Evolutionary conservation across 1,284 basidiomycete species (phyloP).

Genomic region (Puccinia novopanici): DNA sequence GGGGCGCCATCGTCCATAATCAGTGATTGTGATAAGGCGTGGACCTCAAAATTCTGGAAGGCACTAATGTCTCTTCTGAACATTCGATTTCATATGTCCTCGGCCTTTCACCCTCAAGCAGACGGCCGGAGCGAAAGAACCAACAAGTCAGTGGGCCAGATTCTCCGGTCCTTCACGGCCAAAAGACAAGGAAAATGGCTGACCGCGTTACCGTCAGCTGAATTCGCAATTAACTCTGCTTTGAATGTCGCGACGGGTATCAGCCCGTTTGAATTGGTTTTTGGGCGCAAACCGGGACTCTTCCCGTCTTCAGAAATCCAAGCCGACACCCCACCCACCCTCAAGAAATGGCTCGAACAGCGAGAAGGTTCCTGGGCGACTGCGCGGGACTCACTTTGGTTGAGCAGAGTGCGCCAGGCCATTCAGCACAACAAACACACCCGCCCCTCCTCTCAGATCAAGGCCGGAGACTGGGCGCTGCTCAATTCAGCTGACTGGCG

Average conservation of each 20-base stretch:
- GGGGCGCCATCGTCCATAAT: slow-evolving; percentile 55
- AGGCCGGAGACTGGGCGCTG: neutral
- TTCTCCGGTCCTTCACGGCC: slow-evolving; percentile 34
- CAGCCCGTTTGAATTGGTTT: slow-evolving; percentile 50
- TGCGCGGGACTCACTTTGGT: neutral
- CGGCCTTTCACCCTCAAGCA: slow-evolving; percentile 54
- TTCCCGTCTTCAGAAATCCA: neutral
- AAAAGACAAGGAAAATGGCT: slow-evolving; percentile 54
- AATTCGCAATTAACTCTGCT: neutral
- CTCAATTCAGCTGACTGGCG: slow-evolving; percentile 23
- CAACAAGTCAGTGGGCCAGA: slow-evolving; percentile 58
- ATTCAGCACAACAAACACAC: slow-evolving; percentile 26
- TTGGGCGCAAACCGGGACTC: slow-evolving; percentile 46
- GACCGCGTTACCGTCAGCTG: neutral
- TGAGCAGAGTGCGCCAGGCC: slow-evolving; percentile 1
- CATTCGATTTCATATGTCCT: neutral
- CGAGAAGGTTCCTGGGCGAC: neutral
- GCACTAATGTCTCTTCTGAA: too few relatives aligned
- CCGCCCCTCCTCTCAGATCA: neutral
- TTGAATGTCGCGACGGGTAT: slow-evolving; percentile 51
- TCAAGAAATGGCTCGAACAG: neutral
- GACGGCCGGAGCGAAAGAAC: slow-evolving; percentile 52
- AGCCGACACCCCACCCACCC: neutral
- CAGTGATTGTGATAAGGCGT: slow-evolving; percentile 55
- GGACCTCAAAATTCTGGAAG: slow-evolving; percentile 56